Conservation (phyloP, 805 yeast species). For the Kazachstania psychrophila region DNA sequence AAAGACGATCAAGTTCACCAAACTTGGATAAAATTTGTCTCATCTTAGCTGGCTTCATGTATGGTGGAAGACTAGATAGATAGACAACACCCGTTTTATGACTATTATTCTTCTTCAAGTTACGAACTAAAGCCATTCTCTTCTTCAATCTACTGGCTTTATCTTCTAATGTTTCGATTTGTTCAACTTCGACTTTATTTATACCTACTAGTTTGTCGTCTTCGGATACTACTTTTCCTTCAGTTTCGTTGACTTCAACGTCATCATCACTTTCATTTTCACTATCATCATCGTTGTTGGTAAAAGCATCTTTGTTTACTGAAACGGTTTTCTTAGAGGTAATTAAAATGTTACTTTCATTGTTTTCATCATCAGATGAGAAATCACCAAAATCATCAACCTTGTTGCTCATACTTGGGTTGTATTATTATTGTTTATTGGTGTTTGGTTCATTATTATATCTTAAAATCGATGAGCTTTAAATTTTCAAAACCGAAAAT, state of each 20-base stretch:
- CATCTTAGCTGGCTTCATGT: conserved; percentile 90
- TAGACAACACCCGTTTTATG: conserved; percentile 87
- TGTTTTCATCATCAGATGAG: conserved; percentile 25
- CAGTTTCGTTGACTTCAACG: conserved; percentile 11
- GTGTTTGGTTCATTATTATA: too few species aligned
- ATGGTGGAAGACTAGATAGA: conserved; percentile 85
- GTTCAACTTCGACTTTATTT: conserved; percentile 12
- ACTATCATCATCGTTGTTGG: conserved; percentile 18
- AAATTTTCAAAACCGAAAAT: too few species aligned
- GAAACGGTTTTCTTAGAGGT: conserved; percentile 12
- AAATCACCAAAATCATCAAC: conserved; percentile 22
- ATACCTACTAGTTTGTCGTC: conserved; percentile 17
- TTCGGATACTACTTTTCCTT: conserved; percentile 6
- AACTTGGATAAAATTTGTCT: conserved; percentile 72
- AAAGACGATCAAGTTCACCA: conserved; percentile 82
- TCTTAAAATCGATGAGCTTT: too few species aligned
- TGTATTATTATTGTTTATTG: too few species aligned
- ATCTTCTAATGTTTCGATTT: conserved; percentile 3
- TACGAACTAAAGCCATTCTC: conserved; percentile 39
- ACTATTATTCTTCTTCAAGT: conserved; percentile 40
- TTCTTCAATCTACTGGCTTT: conserved; percentile 30
- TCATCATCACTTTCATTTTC: conserved; percentile 14
- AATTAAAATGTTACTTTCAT: conserved; percentile 14
- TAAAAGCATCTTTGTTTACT: conserved; percentile 13
- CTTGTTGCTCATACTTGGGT: neutral